Evolutionary conservation across 2,329 filamentous ascomycete genomes (phyloP), one percentile per base, ranked within the genome.

Genomic region (Capronia epimyces): DNA sequence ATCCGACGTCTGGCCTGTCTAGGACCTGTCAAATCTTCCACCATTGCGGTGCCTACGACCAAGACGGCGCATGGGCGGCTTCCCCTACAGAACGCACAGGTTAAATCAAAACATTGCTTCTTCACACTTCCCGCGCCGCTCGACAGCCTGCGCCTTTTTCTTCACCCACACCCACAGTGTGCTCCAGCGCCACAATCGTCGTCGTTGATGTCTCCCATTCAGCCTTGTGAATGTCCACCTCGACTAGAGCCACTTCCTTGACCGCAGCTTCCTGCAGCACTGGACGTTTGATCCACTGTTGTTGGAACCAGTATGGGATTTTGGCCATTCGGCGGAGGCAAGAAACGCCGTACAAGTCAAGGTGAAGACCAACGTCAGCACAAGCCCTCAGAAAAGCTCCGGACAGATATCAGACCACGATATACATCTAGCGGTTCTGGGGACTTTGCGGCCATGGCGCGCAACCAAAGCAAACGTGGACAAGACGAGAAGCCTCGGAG

Each of bases 301-400:
- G 45, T 42, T 46, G 55, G 55, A 37, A 49, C 49, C 52, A 62
- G 46, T 34, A 62, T 62, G 59, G 59, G 59, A 54, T 58, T 62
- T 55, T 62, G 59, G 59, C 56, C 58, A 22, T 62, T 62, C 37
- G 58, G 59, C 27, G 58, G 53, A 52, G 53, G 54, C 45, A 60
- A 59, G 50, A 62, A 56, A 50, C 42, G 44, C 52, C 57, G 57
- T 36, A 40, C 43, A 29, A 52, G 46, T 25, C 43, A 48, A 25
- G 34, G 25, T 25, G 48, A 53, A 45, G 48, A 53, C 29, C 49
- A 55, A 52, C 36, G 42, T 9, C 46, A 20, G 37, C 41, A 53
- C 20, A 49, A 49, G 16, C 43, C 53, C n/a, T 15, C 49, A 20
- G 54, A 55, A 34, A 55, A 59, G 32, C 43, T 49, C 18, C 25